Evolutionary conservation across 805 yeast genomes (phyloP).

Genomic region (Zygosaccharomyces bailii): DNA sequence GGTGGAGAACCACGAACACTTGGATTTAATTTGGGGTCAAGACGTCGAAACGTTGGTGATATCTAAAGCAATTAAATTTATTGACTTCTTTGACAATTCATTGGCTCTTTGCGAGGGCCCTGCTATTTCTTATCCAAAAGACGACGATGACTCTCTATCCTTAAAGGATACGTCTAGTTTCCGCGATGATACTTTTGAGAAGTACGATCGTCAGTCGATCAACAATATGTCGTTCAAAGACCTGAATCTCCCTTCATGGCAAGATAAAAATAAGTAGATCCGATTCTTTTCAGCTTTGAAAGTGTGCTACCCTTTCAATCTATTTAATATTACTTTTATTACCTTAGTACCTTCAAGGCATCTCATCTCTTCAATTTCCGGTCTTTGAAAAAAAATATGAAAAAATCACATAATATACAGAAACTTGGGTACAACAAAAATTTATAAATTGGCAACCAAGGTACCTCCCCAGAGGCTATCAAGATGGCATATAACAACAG

Average conservation of each 20-base stretch:
- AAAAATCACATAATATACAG: constrained; percentile 1
- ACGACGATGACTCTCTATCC: constrained; percentile 8
- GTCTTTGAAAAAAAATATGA: constrained; percentile 7
- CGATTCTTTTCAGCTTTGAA: not conserved
- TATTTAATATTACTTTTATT: no score
- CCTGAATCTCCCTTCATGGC: not conserved
- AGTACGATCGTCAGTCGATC: not conserved
- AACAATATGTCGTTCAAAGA: constrained; percentile 1
- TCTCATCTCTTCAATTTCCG: constrained; percentile 5
- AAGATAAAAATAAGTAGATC: not conserved
- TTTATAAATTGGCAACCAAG: not conserved
- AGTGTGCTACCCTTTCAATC: no score
- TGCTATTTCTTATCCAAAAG: constrained; percentile 1
- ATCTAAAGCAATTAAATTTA: constrained; percentile 39
- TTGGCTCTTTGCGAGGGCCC: constrained; percentile 6
- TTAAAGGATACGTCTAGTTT: constrained; percentile 2
- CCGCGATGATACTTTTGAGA: not conserved
- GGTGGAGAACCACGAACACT: constrained; percentile 74
- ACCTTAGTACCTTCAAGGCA: no score
- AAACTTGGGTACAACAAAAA: constrained; percentile 1
- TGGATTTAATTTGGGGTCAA: constrained; percentile 86
- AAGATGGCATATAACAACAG: constrained; percentile 15
- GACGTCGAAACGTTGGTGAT: constrained; percentile 52
- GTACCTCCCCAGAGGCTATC: constrained; percentile 4
- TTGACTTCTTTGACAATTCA: constrained; percentile 31